Conservation (phyloP, 2,329 filamentous ascomycete species). For the Aspergillus proliferans region DNA sequence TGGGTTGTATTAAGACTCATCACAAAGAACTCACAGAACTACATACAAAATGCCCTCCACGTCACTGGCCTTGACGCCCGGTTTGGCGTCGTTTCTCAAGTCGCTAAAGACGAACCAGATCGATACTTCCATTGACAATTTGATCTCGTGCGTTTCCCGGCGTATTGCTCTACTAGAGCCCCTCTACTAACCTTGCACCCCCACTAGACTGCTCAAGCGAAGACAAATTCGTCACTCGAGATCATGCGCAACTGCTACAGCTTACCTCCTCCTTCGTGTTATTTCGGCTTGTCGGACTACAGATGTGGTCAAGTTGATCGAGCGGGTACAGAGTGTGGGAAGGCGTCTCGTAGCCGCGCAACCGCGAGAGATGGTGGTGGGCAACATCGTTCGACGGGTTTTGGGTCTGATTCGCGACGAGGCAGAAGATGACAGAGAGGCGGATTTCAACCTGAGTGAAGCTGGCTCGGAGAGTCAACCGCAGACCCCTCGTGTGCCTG, state of each 20-base stretch:
- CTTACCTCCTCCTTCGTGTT: conserved; percentile 78
- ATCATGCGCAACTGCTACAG: conserved; percentile 84
- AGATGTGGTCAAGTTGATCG: conserved; percentile 71
- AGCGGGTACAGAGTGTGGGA: conserved; percentile 73
- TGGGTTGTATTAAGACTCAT: neutral
- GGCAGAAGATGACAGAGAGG: conserved; percentile 71
- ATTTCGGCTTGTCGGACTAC: conserved; percentile 74
- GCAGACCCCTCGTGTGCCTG: conserved; percentile 34
- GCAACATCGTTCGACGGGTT: conserved; percentile 87
- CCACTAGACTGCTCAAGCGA: conserved; percentile 70
- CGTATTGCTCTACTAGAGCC: conserved; percentile 1
- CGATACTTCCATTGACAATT: conserved; percentile 74
- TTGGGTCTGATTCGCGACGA: conserved; percentile 88
- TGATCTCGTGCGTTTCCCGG: conserved; percentile 63
- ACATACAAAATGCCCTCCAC: conserved; percentile 50
- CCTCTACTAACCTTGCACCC: conserved; percentile 13
- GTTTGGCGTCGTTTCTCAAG: conserved; percentile 70
- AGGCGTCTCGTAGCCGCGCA: conserved; percentile 73
- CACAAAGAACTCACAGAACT: neutral
- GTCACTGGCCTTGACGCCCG: conserved; percentile 59
- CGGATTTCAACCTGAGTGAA: conserved; percentile 55
- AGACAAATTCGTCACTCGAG: conserved; percentile 83
- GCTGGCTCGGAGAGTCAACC: conserved; percentile 50
- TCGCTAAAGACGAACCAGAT: conserved; percentile 68
- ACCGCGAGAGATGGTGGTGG: conserved; percentile 83